phyloP scores from a whole-genome alignment of 768 basidiomycete species.

The Tulasnella sp. region DNA sequence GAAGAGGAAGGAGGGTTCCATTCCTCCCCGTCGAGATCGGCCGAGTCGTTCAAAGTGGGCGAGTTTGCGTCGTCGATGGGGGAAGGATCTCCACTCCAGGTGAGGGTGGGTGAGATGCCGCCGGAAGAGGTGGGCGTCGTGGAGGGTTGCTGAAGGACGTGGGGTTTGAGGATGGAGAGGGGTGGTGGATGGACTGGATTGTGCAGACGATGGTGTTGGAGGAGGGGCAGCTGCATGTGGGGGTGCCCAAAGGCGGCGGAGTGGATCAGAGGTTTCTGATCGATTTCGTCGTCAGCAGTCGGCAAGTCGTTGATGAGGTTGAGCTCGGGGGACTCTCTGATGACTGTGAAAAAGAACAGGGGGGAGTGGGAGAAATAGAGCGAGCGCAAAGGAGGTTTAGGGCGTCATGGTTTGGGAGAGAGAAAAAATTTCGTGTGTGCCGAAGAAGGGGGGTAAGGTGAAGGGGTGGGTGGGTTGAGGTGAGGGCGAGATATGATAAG shows the following conservation, averaged over 20 bases:
- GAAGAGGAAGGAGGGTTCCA: conserved; percentile 14
- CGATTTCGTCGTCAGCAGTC: conserved; percentile 4
- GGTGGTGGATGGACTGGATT: conserved; percentile 13
- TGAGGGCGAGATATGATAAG: conserved; percentile 6
- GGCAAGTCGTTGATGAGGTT: conserved; percentile 24
- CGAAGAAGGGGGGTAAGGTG: not conserved
- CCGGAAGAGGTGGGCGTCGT: conserved; percentile 20
- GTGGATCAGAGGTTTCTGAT: conserved; percentile 28
- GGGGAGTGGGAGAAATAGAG: not conserved
- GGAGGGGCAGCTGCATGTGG: conserved; percentile 6
- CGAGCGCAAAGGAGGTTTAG: not conserved
- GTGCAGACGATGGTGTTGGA: conserved; percentile 23
- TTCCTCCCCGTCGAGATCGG: conserved; percentile 20
- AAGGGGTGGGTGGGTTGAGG: conserved; percentile 10
- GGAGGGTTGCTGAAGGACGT: conserved; percentile 24
- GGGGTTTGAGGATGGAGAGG: conserved; percentile 23
- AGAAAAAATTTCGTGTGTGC: conserved; percentile 2
- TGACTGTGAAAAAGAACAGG: conserved; percentile 4
- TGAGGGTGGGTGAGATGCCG: conserved; percentile 28
- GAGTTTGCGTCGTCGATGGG: conserved; percentile 15
- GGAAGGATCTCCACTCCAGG: conserved; percentile 28
- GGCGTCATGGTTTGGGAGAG: not conserved
- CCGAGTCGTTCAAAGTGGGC: conserved; percentile 20
- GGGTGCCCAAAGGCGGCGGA: conserved; percentile 20
- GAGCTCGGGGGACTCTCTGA: conserved; percentile 28